These are phyloP conservation scores for Croton laevigatus DNA, from an alignment of 441 rosid species.

Conservation along the genomic window DNA sequence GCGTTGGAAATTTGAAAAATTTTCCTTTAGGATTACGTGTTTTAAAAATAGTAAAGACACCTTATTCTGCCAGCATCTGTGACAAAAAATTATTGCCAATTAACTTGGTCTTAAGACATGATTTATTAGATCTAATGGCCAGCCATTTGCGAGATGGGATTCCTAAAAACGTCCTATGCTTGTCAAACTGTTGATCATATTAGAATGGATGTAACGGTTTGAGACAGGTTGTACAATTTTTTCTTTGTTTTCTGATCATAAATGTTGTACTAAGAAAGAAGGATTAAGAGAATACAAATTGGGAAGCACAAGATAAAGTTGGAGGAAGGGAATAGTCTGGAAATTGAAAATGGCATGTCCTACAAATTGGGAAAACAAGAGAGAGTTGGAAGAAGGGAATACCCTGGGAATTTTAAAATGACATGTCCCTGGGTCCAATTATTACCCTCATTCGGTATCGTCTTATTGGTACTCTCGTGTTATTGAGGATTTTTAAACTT, in stretches of 20 bases:
- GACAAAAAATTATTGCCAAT: neutral
- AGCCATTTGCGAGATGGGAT: neutral
- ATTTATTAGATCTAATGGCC: neutral
- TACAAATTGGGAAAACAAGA: too few species aligned
- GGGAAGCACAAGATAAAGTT: too few species aligned
- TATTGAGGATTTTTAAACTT: conserved; percentile 1
- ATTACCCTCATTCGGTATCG: neutral
- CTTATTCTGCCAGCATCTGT: neutral
- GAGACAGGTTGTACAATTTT: neutral
- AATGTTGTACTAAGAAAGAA: too few species aligned
- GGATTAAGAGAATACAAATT: neutral
- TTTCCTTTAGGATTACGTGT: neutral
- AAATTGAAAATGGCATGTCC: too few species aligned
- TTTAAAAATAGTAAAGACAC: neutral
- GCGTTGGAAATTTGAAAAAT: neutral
- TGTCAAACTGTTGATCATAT: neutral
- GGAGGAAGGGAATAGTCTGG: too few species aligned
- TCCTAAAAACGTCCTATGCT: neutral
- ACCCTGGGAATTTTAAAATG: neutral
- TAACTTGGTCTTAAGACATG: neutral
- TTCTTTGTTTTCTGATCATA: neutral
- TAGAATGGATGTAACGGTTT: neutral
- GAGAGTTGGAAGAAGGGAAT: neutral
- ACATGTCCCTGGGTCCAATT: neutral
- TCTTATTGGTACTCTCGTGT: neutral